These are phyloP conservation scores for Clonostachys byssicola DNA, from an alignment of 2,329 filamentous ascomycete genomes.

Conservation along the genomic window DNA sequence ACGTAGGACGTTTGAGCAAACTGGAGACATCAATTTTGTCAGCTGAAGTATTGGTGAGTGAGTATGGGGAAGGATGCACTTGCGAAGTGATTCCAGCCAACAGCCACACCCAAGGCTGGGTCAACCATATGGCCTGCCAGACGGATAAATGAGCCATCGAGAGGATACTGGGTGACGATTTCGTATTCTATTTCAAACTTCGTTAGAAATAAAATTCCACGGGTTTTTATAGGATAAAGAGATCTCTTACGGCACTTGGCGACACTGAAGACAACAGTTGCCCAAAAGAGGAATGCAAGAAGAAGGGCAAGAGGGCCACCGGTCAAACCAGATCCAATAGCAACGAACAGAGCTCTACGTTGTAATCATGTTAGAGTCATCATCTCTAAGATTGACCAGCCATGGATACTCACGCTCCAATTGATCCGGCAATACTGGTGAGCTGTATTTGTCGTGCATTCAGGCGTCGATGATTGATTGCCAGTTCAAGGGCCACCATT, in stretches of 20 bases:
- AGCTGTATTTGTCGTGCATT: neutral
- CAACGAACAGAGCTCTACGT: neutral
- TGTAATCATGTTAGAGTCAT: neutral
- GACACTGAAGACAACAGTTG: neutral
- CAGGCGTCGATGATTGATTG: neutral
- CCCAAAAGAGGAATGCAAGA: neutral
- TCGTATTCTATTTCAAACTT: neutral
- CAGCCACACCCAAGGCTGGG: neutral
- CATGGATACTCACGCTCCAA: neutral
- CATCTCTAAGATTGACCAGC: neutral
- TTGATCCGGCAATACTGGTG: neutral
- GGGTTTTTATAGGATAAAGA: no score
- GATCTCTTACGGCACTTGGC: neutral
- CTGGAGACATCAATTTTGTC: neutral
- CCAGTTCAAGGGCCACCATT: neutral
- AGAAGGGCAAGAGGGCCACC: neutral
- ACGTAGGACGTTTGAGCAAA: neutral
- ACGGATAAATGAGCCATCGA: constrained; percentile 1
- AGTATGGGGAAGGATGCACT: neutral
- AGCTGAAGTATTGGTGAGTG: neutral
- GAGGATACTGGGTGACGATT: neutral
- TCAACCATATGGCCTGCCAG: neutral
- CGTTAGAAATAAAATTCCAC: no score
- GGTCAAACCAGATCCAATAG: neutral
- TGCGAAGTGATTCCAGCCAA: constrained; percentile 1